Evolutionary conservation across 2,329 filamentous ascomycete genomes (phyloP).

Genomic region (Cordyceps pruinosa): DNA sequence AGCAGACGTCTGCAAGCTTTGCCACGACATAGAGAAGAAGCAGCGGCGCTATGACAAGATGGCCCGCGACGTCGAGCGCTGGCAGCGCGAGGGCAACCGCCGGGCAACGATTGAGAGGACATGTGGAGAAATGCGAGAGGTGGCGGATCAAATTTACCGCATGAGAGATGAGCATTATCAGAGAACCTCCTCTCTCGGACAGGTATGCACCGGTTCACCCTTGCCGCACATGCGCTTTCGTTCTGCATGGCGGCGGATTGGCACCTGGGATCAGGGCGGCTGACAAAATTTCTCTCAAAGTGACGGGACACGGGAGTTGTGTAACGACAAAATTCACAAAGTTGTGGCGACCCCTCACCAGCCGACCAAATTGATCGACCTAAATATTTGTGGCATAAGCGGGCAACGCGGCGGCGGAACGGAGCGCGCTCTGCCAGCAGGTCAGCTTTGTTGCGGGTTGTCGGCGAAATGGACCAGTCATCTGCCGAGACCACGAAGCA

Average conservation of each 20-base stretch:
- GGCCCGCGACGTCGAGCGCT: slow-evolving; percentile 65
- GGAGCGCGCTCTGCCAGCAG: slow-evolving; percentile 8
- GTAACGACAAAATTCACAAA: slow-evolving; percentile 4
- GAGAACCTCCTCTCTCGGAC: slow-evolving; percentile 28
- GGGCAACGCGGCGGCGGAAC: neutral
- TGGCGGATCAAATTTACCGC: slow-evolving; percentile 52
- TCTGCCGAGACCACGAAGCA: slow-evolving; percentile 9
- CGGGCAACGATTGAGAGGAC: slow-evolving; percentile 67
- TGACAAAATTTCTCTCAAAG: slow-evolving; percentile 7
- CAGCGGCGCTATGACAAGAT: slow-evolving; percentile 68
- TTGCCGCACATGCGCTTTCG: neutral
- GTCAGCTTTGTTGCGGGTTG: slow-evolving; percentile 10
- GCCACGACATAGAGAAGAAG: slow-evolving; percentile 85
- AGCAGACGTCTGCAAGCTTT: slow-evolving; percentile 67
- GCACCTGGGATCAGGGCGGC: neutral
- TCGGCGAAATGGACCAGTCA: slow-evolving; percentile 13
- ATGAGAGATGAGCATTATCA: slow-evolving; percentile 36
- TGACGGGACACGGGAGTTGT: slow-evolving; percentile 2
- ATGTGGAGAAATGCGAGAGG: slow-evolving; percentile 59
- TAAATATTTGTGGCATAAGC: slow-evolving; percentile 8
- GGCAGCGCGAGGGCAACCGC: slow-evolving; percentile 69
- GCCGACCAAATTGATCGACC: slow-evolving; percentile 9
- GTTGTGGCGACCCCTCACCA: slow-evolving; percentile 9
- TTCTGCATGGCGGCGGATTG: neutral
- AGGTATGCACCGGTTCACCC: slow-evolving; percentile 19